phyloP scores from a whole-genome alignment of 495 filamentous ascomycete species.

The Penicillium robsamsonii region DNA sequence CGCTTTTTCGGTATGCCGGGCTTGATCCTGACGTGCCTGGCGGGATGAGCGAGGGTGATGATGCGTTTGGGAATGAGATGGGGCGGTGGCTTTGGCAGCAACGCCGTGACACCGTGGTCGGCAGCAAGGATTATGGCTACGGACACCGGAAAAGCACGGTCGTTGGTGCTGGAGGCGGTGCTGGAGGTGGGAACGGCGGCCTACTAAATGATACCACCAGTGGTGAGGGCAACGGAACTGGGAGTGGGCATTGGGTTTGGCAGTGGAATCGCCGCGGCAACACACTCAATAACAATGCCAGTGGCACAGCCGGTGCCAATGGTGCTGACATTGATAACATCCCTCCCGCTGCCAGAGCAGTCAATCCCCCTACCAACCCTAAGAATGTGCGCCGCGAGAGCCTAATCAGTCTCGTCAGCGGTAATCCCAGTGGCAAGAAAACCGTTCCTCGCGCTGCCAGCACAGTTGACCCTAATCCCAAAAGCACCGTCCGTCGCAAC shows the following conservation, averaged over 20 bases:
- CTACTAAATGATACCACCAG: not conserved
- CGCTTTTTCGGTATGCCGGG: constrained; percentile 53
- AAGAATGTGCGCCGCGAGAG: constrained; percentile 6
- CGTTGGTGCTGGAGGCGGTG: not conserved
- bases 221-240: not conserved
- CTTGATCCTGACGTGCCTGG: constrained; percentile 27
- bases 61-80: constrained; percentile 4
- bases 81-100: constrained; percentile 10
- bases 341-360: not conserved
- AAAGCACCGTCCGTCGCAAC: constrained; percentile 1
- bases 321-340: not conserved
- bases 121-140: not conserved
- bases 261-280: constrained; percentile 7
- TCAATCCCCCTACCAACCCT: not conserved
- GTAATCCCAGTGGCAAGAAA: not conserved
- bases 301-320: not conserved
- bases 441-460: not conserved
- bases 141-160: constrained; percentile 3
- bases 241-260: constrained; percentile 10
- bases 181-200: not conserved
- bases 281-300: not conserved
- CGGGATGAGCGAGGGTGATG: constrained; percentile 3
- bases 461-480: constrained; percentile 5
- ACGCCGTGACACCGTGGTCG: not conserved
- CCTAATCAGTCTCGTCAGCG: constrained; percentile 4